Percentiles rank a stretch among this genome's conserved stretches.
Conservation (phyloP, 768 basidiomycete species). For the Mycena amicta region DNA sequence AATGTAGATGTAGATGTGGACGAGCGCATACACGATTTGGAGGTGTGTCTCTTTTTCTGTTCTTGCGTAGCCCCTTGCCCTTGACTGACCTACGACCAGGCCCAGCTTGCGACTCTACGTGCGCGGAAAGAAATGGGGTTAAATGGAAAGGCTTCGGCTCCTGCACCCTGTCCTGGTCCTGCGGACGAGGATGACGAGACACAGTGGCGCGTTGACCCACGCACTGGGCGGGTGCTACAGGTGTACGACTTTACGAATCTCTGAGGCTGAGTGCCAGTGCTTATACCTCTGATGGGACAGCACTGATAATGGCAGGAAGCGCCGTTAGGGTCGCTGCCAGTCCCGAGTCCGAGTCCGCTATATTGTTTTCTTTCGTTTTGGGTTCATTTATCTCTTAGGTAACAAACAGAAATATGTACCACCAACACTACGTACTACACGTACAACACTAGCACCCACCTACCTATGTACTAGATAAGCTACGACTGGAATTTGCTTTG, state of each 20-base stretch:
- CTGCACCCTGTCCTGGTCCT: no score
- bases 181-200: not conserved
- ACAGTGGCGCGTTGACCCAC: conserved; percentile 9
- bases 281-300: no score
- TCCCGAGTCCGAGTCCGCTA: no score
- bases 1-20: conserved; percentile 18
- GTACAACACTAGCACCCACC: no score
- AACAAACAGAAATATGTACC: no score
- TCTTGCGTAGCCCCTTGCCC: not conserved
- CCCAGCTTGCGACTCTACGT: conserved; percentile 1
- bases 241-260: conserved; percentile 20
- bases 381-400: no score
- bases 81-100: not conserved
- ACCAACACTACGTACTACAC: no score
- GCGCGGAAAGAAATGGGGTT: not conserved
- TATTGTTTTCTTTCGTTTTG: no score
- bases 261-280: not conserved
- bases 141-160: not conserved
- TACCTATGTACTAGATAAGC: no score
- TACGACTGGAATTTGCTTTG: no score
- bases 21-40: conserved; percentile 11
- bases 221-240: conserved; percentile 11
- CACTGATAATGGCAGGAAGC: no score
- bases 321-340: no score
- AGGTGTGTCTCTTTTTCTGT: conserved; percentile 5